Evolutionary conservation across 1,284 basidiomycete genomes (phyloP).

Genomic region (Xerocomus minutiporus): DNA sequence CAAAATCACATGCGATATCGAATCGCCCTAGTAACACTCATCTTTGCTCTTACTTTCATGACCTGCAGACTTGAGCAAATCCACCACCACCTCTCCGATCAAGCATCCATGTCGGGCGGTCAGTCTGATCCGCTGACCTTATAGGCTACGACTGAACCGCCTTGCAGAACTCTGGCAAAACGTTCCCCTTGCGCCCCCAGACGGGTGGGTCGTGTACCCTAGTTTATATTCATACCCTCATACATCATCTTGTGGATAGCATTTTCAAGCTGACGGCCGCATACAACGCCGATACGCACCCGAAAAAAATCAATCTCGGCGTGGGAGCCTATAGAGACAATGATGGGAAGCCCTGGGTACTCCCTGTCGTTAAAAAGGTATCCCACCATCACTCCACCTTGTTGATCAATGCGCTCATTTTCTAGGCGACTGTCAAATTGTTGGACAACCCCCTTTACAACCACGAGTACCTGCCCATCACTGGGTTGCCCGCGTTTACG

Average conservation of each 20-base stretch:
- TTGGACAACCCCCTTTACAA: constrained; percentile 72
- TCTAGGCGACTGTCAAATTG: constrained; percentile 70
- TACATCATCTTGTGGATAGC: constrained; percentile 38
- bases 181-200: constrained; percentile 77
- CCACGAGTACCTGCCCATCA: constrained; percentile 94
- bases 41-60: constrained; percentile 34
- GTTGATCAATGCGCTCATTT: background rate
- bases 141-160: constrained; percentile 7
- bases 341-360: constrained; percentile 81
- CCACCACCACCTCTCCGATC: constrained; percentile 37
- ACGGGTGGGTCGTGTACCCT: constrained; percentile 46
- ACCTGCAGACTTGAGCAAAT: constrained; percentile 53
- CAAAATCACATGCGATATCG: constrained; percentile 25
- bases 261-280: constrained; percentile 91
- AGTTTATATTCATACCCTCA: constrained; percentile 4
- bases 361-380: constrained; percentile 88
- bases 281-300: constrained; percentile 78
- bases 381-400: constrained; percentile 13
- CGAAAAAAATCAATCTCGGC: constrained; percentile 88
- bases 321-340: constrained; percentile 89
- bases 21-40: background rate
- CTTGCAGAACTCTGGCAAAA: constrained; percentile 61
- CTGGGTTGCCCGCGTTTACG: constrained; percentile 81
- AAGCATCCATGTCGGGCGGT: constrained; percentile 49
- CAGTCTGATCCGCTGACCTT: constrained; percentile 20